Base-by-base conservation (phyloP, 2,329 filamentous ascomycete species). In the Colletotrichum sp. region DNA sequence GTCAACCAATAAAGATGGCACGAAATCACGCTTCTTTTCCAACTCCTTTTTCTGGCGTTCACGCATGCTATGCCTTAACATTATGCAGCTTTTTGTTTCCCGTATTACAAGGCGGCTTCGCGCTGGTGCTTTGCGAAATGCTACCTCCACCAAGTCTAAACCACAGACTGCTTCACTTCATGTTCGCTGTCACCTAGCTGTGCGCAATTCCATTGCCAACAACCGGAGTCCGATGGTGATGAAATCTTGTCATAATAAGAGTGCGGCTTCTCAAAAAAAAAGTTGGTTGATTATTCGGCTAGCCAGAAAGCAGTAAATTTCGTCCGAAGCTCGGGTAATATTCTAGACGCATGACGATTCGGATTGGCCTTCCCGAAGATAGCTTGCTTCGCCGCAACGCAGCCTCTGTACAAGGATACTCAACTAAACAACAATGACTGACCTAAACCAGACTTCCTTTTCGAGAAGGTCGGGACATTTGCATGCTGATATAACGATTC, bases 221-320 rank as follows among this genome's bases (percentile, higher is more conserved):
- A 4, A 21, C 1, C 6, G 18, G 9, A 49, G 44, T 6, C 44
- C 10, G 10, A 21, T 13, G 44, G 3, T 49, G 44, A 49, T 7
- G 5, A 10, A 49, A 13, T 49, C 44, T 49, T 13, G 9, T 10
- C 44, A 49, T 13, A 7, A 49, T 3, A 21, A 49, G 44, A 49
- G 5, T 21, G n/a, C n/a, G 18, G 0, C 39, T 44, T 44, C 18
- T n/a, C 0, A 18, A 1, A 10, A 44, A 18, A 2, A 1, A 0
- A 44, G 18, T 36, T 36, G 16, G 4, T 49, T 49, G 39, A n/a
- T 49, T 12, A n/a, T 49, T 44, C 39, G 39, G 9, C 18, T n/a
- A 49, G 18, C 18, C n/a, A 49, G n/a, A 49, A 49, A n/a, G n/a
- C n/a, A 49, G 9, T 21, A 21, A 49, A 49, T 13, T 49, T 49